Conservation (phyloP, 1,284 basidiomycete genomes). For the Apiotrichum mycotoxinovorans region DNA sequence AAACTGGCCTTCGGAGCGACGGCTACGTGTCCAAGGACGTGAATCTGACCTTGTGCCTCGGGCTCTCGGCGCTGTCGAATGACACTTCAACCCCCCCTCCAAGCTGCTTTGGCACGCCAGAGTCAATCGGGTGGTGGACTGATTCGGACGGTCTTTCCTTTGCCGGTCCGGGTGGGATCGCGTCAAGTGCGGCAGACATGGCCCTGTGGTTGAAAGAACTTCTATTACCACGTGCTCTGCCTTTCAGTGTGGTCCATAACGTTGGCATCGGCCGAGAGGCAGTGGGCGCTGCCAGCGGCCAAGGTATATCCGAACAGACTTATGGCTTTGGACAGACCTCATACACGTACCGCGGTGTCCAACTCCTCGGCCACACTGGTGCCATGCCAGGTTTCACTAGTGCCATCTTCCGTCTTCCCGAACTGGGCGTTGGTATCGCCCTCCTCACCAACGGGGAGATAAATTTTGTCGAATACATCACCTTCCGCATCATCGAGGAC, state of each 20-base stretch:
- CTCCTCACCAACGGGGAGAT: constrained; percentile 19
- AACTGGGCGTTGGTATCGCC: constrained; percentile 9
- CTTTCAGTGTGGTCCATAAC: neutral
- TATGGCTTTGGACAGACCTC: constrained; percentile 22
- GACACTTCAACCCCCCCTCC: neutral
- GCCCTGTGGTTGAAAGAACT: constrained; percentile 34
- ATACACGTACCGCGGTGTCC: constrained; percentile 14
- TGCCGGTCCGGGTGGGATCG: constrained; percentile 28
- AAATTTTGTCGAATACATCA: neutral
- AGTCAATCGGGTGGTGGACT: constrained; percentile 14
- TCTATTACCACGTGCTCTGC: constrained; percentile 17
- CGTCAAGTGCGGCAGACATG: constrained; percentile 27
- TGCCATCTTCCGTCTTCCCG: constrained; percentile 16
- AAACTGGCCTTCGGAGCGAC: constrained; percentile 19
- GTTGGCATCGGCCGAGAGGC: neutral
- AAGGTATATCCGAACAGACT: neutral
- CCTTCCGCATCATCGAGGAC: constrained; percentile 19
- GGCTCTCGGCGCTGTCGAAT: neutral
- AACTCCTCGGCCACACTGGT: constrained; percentile 19
- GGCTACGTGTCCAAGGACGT: constrained; percentile 15
- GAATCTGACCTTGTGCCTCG: constrained; percentile 15
- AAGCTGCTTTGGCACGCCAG: constrained; percentile 17
- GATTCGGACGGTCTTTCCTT: neutral
- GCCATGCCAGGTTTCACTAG: constrained; percentile 17
- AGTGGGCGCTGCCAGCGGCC: neutral